Percentiles rank a stretch among this genome's conserved stretches.
phyloP scores from a whole-genome alignment of 2,329 filamentous ascomycete genomes.

The Fusarium penzigii region DNA sequence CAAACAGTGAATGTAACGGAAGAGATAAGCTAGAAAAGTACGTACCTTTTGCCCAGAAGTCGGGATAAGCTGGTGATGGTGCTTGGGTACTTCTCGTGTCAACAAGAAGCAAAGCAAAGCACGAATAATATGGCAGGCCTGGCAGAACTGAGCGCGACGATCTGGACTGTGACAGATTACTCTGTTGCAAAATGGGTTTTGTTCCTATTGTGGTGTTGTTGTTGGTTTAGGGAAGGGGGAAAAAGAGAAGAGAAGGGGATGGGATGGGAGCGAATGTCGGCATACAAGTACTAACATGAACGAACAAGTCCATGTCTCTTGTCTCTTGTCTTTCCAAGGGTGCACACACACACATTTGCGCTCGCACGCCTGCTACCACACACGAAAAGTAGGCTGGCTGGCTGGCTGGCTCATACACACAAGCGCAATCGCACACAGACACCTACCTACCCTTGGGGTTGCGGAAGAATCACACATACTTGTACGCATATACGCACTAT shows the following conservation, averaged over 20 bases:
- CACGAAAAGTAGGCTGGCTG: not conserved
- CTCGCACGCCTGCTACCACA: too few species aligned
- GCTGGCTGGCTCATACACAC: not conserved
- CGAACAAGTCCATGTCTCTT: too few species aligned
- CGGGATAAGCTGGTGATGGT: constrained; percentile 26
- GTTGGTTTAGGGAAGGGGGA: constrained; percentile 45
- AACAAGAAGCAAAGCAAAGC: constrained; percentile 19
- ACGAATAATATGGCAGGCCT: constrained; percentile 32
- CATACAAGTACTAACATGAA: constrained; percentile 22
- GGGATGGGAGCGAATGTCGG: constrained; percentile 26
- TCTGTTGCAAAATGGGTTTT: constrained; percentile 52
- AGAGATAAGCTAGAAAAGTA: constrained; percentile 16
- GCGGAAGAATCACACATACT: too few species aligned
- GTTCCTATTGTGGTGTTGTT: constrained; percentile 52
- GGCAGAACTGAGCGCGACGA: constrained; percentile 54
- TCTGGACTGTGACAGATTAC: constrained; percentile 62
- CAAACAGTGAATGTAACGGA: constrained; percentile 1
- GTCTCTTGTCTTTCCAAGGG: not conserved
- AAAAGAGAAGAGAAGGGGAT: constrained; percentile 35
- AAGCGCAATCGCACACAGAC: not conserved
- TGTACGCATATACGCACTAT: too few species aligned
- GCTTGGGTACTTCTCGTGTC: constrained; percentile 5
- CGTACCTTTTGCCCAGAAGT: constrained; percentile 36
- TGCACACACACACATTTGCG: not conserved
- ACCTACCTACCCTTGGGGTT: not conserved